These are phyloP conservation scores for Rosa rugosa DNA, from an alignment of 306 rosid genomes.

Conservation along the genomic window DNA sequence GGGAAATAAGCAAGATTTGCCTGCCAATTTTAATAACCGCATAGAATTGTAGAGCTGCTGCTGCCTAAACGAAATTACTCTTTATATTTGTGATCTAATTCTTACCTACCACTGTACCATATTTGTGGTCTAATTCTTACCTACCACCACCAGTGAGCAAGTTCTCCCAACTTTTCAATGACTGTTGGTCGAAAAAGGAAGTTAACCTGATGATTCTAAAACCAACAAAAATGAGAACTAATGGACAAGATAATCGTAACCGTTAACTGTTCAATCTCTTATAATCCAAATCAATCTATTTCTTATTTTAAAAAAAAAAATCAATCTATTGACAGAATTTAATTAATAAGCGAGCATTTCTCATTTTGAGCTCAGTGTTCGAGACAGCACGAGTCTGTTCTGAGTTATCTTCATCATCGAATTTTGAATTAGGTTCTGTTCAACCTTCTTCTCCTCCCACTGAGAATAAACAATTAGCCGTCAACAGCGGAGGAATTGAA, in stretches of 20 bases:
- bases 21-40: background rate
- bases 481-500: background rate
- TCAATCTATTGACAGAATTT: background rate
- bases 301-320: too few species aligned
- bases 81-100: background rate
- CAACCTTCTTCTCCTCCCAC: slow-evolving; percentile 13
- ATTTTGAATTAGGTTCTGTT: slow-evolving; percentile 8
- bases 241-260: too few species aligned
- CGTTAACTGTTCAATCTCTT: too few species aligned
- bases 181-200: background rate
- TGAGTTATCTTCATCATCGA: slow-evolving; percentile 10
- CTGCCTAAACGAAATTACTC: background rate
- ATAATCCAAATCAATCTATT: background rate
- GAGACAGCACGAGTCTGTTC: slow-evolving; percentile 21
- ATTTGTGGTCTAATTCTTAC: background rate
- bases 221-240: too few species aligned
- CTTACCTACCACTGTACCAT: background rate
- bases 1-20: background rate
- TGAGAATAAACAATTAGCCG: background rate
- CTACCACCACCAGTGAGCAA: background rate
- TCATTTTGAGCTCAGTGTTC: background rate
- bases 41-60: background rate
- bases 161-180: background rate
- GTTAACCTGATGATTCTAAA: background rate
- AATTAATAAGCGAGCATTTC: too few species aligned